These are phyloP conservation scores for Mycena belliarum DNA, from an alignment of 768 basidiomycete species.

Conservation along the genomic window DNA sequence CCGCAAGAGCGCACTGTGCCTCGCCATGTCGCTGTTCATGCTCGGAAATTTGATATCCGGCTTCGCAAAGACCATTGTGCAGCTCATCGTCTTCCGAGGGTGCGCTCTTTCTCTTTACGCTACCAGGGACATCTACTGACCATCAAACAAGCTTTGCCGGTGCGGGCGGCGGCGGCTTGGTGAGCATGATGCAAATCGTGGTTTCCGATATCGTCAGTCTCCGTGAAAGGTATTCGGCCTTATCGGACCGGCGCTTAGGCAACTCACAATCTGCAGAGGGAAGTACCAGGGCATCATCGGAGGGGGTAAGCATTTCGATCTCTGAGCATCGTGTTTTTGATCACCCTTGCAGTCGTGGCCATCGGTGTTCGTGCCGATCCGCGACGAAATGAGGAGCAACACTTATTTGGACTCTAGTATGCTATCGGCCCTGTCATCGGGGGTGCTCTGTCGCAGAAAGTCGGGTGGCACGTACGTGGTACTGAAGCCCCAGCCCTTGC, in stretches of 20 bases:
- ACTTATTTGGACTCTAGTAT: too few species aligned
- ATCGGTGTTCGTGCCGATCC: slow-evolving; percentile 50
- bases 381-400: too few species aligned
- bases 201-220: slow-evolving; percentile 73
- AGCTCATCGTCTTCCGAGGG: slow-evolving; percentile 71
- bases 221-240: slow-evolving; percentile 51
- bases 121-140: not conserved
- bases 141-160: slow-evolving; percentile 47
- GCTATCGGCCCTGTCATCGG: slow-evolving; percentile 70
- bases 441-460: slow-evolving; percentile 62
- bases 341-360: slow-evolving; percentile 35
- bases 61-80: slow-evolving; percentile 61
- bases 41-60: slow-evolving; percentile 67
- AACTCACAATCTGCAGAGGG: slow-evolving; percentile 40
- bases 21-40: slow-evolving; percentile 65
- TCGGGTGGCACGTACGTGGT: slow-evolving; percentile 56
- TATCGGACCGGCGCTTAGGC: not conserved
- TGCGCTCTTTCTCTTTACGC: not conserved
- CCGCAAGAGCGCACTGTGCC: slow-evolving; percentile 58
- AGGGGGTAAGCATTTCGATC: slow-evolving; percentile 24
- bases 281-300: slow-evolving; percentile 80
- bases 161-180: slow-evolving; percentile 69
- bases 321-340: slow-evolving; percentile 24
- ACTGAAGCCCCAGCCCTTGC: not conserved
- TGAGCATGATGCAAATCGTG: slow-evolving; percentile 71